Percentiles rank a stretch among this genome's conserved stretches.
These are phyloP conservation scores for Globisporangium mamillatum DNA, from an alignment of 352 stramenopile species.

Conservation along the genomic window DNA sequence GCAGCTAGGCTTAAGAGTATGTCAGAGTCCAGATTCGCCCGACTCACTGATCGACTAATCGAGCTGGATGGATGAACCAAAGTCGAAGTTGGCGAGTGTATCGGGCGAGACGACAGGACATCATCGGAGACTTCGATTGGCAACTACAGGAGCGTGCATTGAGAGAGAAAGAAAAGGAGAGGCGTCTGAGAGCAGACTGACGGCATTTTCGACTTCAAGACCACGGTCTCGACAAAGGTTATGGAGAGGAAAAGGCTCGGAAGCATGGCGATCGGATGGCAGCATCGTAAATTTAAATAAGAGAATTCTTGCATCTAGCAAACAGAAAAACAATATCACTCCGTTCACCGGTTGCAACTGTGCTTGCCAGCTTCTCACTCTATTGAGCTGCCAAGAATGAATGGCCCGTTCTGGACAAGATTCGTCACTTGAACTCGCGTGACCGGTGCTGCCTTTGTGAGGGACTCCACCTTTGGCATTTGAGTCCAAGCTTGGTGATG, in stretches of 20 bases:
- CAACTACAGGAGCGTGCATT: neutral
- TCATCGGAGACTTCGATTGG: too few species aligned
- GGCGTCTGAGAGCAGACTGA: neutral
- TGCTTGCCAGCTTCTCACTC: too few species aligned
- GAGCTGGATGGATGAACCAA: neutral
- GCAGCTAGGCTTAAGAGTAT: slow-evolving; percentile 11
- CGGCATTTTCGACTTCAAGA: neutral
- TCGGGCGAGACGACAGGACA: too few species aligned
- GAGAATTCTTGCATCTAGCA: neutral
- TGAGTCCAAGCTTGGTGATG: neutral
- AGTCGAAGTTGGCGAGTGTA: neutral
- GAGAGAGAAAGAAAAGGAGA: neutral
- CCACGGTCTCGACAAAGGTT: neutral
- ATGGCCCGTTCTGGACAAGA: too few species aligned
- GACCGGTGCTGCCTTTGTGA: too few species aligned
- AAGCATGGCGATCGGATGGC: neutral
- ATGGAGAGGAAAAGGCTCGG: neutral
- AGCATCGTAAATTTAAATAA: slow-evolving; percentile 6
- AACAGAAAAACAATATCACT: neutral
- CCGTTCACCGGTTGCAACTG: neutral
- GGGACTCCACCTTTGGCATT: neutral
- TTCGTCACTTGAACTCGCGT: too few species aligned
- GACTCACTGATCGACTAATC: neutral
- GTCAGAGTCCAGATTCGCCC: neutral
- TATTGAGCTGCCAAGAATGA: too few species aligned